These are phyloP conservation scores for Firmiana major DNA, from an alignment of 345 rosid species.

Conservation along the genomic window DNA sequence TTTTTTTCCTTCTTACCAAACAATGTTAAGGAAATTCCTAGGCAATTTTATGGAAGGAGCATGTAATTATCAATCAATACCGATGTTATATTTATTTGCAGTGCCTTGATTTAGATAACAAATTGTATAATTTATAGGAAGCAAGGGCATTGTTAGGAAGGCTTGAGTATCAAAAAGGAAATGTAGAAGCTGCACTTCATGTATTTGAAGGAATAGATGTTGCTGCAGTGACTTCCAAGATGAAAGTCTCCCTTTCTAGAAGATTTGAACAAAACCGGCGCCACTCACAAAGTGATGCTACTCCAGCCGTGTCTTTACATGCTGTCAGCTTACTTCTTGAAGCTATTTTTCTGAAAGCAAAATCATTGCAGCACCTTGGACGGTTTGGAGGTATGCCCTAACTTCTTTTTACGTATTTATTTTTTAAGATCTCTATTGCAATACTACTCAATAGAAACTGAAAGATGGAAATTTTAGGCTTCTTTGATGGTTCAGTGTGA, in stretches of 20 bases:
- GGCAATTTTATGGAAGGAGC: neutral
- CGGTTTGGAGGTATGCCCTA: slow-evolving; percentile 42
- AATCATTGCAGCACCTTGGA: slow-evolving; percentile 59
- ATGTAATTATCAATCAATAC: neutral
- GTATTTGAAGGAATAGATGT: slow-evolving; percentile 69
- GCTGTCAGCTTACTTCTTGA: slow-evolving; percentile 57
- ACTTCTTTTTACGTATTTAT: neutral
- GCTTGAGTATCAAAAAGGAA: slow-evolving; percentile 68
- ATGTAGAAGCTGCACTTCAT: slow-evolving; percentile 56
- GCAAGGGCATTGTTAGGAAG: slow-evolving; percentile 72
- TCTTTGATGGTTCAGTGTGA: neutral
- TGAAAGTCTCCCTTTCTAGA: slow-evolving; percentile 43
- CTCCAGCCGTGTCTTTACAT: slow-evolving; percentile 56
- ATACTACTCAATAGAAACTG: neutral
- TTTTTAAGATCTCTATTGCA: neutral
- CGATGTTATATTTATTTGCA: too few relatives aligned
- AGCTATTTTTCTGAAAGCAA: slow-evolving; percentile 59
- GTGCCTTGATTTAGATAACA: neutral
- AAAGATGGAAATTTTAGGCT: neutral
- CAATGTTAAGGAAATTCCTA: neutral
- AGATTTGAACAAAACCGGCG: slow-evolving; percentile 38
- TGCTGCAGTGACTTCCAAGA: slow-evolving; percentile 49
- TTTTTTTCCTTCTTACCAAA: too few relatives aligned
- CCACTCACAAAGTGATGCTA: slow-evolving; percentile 39
- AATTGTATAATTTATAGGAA: slow-evolving; percentile 37